Evolutionary conservation across 108 stramenopile genomes (phyloP), one percentile per base, ranked within the genome.

Genomic region (Discostella stelligeroides): DNA sequence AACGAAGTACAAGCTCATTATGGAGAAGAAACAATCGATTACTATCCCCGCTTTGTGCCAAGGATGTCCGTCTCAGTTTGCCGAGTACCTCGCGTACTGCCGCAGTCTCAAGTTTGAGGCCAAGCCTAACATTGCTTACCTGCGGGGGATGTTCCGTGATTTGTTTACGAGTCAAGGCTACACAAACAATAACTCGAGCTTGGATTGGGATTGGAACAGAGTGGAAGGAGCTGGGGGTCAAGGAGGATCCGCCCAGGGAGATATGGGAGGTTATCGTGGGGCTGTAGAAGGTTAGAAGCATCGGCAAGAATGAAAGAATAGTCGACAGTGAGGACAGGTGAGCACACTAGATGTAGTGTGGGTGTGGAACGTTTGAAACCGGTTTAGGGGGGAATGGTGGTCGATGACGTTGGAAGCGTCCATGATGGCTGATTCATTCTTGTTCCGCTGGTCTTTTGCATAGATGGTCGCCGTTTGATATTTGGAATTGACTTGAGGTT

Each of bases 41-140:
- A 92, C 93, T 37, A 94, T 96, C 57, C 92, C 92, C 17, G 93
- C 92, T 25, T 83, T 99, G 8, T 99, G 98, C 81, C 95, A 97
- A 73, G 97, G 97, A 63, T 97, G 97, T 56, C 98, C 98, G 13
- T 80, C 79, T 63, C 97, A 99, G 70, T 99, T 99, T 72, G 97
- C 97, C 23, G 97, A 99, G 78, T 99, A 97, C 84, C 74, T 99
- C 39, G 96, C 97, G 25, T 99, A 99, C 75, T 98, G 97, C 79
- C 97, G 97, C 55, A 85, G 86, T 56, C 92, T 99, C 71, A 97
- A 97, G 84, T 99, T 99, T 55, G 98, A 99, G 80, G 97, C 97
- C 30, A 99, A 99, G 85, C 97, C 97, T 18, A 97, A 99, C 84
- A 98, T 99, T 84, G 88, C 94, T 51, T 99, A 97, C 84, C 73